phyloP scores from a whole-genome alignment of 148 eudicot genomes.

The Persicaria tinctoria region DNA sequence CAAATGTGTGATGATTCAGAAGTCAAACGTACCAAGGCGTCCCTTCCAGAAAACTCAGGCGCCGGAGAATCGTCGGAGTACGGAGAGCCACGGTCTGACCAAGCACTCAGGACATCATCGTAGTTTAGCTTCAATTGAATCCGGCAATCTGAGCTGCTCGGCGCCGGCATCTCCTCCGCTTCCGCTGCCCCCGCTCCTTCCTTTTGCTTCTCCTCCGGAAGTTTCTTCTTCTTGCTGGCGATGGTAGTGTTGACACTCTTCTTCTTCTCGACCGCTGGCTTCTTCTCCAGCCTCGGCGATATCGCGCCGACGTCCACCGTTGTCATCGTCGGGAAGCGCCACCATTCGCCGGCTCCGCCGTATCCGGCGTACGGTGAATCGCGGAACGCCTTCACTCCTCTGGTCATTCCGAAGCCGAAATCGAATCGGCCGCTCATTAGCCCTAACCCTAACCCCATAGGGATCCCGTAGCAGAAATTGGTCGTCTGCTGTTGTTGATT shows the following conservation, averaged over 20 bases:
- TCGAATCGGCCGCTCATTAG: conserved; percentile 45
- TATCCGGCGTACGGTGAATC: conserved; percentile 16
- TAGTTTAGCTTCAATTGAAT: conserved; percentile 54
- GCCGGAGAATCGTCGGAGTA: conserved; percentile 52
- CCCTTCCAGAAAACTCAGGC: conserved; percentile 40
- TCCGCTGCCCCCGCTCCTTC: not conserved
- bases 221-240: conserved; percentile 40
- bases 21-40: conserved; percentile 46
- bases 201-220: too few species aligned
- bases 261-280: conserved; percentile 14
- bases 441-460: conserved; percentile 66
- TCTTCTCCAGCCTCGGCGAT: conserved; percentile 38
- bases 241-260: not conserved
- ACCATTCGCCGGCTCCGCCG: conserved; percentile 63
- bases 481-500: conserved; percentile 2
- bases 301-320: conserved; percentile 51
- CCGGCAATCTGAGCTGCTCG: conserved; percentile 10
- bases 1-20: too few species aligned
- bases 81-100: conserved; percentile 71
- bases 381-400: conserved; percentile 39
- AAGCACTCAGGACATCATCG: conserved; percentile 52
- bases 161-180: too few species aligned
- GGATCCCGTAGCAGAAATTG: conserved; percentile 56
- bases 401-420: conserved; percentile 42
- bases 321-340: conserved; percentile 44